Evolutionary conservation across 208 protist genomes (phyloP), one percentile per base, ranked within the genome.

Genomic region (Trypanosomatidae sp.): DNA sequence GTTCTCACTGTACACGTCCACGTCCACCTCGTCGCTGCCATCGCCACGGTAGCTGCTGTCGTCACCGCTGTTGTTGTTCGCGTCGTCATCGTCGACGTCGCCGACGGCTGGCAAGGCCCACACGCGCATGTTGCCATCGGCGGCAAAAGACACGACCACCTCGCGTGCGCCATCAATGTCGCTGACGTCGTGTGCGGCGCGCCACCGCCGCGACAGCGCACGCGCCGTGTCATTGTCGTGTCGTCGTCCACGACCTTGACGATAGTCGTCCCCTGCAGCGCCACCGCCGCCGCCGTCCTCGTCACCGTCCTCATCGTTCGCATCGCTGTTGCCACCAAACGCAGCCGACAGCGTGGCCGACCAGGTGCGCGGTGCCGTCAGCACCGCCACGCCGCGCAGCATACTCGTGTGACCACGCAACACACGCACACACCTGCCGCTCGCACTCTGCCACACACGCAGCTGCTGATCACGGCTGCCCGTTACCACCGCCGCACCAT

Each of bases 21-120:
- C 6, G 41, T 27, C 25, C 16, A 10, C 61, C 41, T 76, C 71
- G 42, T 67, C 57, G 28, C 74, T 78, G 11, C 56, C 71, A 33
- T 78, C 71, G 26, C 56, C 57, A 4, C 51, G 35, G 35, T 67
- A 67, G 10, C 57, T 53, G 26, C 43, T 48, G 2, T 43, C 16
- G 2, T 40, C 55, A 4, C 43, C 52, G 7, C 41, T 6, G 35
- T 0, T 25, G 18, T 28, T 37, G 16, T 51, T 30, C 3, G 33
- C 24, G 19, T 15, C 45, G 25, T 78, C 69, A 30, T 66, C 56
- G 13, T 61, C 53, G 0, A 48, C 48, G 19, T 83, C 70, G 13
- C 71, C 59, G 21, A 60, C 55, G n/a, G 71, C 52, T n/a, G 80
- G 80, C 35, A 84, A 48, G 20, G 60, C 41, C 80, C 80, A 89